Evolutionary conservation across 305 asterid genomes (phyloP).

Genomic region (Euphrasia arctica): DNA sequence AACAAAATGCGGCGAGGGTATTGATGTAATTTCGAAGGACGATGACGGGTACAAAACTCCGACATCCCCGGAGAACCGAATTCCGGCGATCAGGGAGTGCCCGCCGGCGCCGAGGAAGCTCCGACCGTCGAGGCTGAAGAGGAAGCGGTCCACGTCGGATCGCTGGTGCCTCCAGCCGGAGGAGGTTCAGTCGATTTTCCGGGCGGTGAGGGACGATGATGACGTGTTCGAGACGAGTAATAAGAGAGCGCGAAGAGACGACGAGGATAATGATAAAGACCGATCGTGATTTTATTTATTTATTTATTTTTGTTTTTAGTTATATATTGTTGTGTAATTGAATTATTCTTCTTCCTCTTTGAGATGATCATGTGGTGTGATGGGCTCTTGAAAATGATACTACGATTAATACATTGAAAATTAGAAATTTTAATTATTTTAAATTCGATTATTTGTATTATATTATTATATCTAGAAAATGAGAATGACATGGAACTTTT

Average conservation of each 20-base stretch:
- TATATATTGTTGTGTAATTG: too few species aligned
- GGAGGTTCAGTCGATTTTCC: constrained; percentile 44
- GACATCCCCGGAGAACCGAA: constrained; percentile 43
- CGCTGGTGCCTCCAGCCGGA: constrained; percentile 26
- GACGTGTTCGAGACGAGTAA: constrained; percentile 24
- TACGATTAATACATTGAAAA: not conserved
- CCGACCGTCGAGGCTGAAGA: constrained; percentile 29
- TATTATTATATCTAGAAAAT: not conserved
- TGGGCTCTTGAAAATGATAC: not conserved
- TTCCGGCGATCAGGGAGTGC: constrained; percentile 42
- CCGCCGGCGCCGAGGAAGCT: constrained; percentile 52
- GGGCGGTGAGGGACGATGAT: constrained; percentile 23
- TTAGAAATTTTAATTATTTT: not conserved
- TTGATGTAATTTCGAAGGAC: too few species aligned
- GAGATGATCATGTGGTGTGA: not conserved
- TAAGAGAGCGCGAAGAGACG: constrained; percentile 43
- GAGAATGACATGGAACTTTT: constrained; percentile 32
- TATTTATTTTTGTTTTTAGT: not conserved
- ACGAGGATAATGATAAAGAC: not conserved
- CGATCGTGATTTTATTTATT: not conserved
- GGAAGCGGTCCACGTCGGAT: constrained; percentile 32
- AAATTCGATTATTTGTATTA: not conserved
- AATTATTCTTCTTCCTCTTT: not conserved
- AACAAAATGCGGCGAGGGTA: not conserved
- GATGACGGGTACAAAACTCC: constrained; percentile 50